These are phyloP conservation scores for Suillus subalutaceus DNA, from an alignment of 768 basidiomycete species.

Conservation along the genomic window DNA sequence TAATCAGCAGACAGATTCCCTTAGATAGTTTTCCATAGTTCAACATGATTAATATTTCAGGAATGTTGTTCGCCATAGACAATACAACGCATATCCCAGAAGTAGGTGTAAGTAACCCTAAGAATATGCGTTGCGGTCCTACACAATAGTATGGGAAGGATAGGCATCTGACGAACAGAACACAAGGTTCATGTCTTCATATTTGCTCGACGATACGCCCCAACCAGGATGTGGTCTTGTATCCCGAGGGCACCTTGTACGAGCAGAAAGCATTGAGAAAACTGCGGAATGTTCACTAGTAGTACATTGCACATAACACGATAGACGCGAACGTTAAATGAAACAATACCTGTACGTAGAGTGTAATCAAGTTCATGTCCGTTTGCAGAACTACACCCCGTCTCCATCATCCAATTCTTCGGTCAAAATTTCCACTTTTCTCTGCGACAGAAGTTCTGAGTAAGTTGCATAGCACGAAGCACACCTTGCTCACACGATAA, in stretches of 20 bases:
- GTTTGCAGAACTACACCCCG: constrained; percentile 40
- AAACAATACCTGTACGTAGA: constrained; percentile 13
- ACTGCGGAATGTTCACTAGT: constrained; percentile 11
- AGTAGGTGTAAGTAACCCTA: not conserved
- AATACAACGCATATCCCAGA: not conserved
- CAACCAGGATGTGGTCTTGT: constrained; percentile 55
- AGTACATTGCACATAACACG: constrained; percentile 8
- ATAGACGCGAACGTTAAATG: constrained; percentile 2
- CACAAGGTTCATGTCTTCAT: constrained; percentile 31
- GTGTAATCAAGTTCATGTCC: not conserved
- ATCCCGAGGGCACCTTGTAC: constrained; percentile 78
- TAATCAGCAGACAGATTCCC: not conserved
- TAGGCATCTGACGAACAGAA: constrained; percentile 3
- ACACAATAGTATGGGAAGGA: not conserved
- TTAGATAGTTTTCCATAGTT: not conserved
- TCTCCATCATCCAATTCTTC: constrained; percentile 68
- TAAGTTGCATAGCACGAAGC: not conserved
- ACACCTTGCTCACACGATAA: constrained; percentile 54
- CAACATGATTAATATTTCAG: not conserved
- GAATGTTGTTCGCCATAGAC: not conserved
- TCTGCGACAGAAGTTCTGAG: constrained; percentile 36
- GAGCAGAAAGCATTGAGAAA: constrained; percentile 44
- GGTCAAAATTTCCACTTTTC: constrained; percentile 64
- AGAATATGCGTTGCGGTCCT: not conserved
- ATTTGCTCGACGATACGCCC: constrained; percentile 83